Base-by-base conservation (phyloP, 2,329 filamentous ascomycete species). In the Colletotrichum tanaceti region DNA sequence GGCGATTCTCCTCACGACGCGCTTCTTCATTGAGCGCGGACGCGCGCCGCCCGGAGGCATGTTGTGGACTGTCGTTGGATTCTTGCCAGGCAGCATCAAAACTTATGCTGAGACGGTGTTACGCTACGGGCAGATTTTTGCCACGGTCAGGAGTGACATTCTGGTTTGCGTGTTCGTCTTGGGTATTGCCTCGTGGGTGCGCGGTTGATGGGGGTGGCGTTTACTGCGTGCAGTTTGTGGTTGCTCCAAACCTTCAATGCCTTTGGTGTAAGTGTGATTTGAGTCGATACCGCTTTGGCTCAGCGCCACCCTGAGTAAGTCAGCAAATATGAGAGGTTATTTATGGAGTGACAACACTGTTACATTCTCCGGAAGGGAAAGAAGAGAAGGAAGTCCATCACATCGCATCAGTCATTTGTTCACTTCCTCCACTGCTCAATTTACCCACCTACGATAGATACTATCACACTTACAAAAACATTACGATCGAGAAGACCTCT, bases 141-240 rank as follows among this genome's bases (percentile, higher is more conserved):
- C 85, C 62, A 93, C 91, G 5, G 87, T 94, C 28, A 86, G 90
- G 75, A 85, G 85, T 39, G 92, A 95, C 77, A 89, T 92, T n/a
- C 83, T 94, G 82, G 87, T 91, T 1, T 89, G 91, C 68, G 86
- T 94, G 10, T 95, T 94, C 79, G 90, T 94, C 59, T 78, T 95
- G 71, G 92, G 91, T 14, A 82, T 85, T 11, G 84, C 80, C 70
- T 79, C 81, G 44, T 88, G 86, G 85, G 63, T 79, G 70, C 79
- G 80, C 70, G 70, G 65, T 28, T 71, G 38, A 70, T 24, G 16
- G 32, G 20, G 16, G 28, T n/a, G 28, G 28, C 22, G 16, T n/a
- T 52, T 52, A 28, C 24, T 20, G 49, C 18, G 24, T 24, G 24
- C 24, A 24, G 24, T 24, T 24, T 24, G 32, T 35, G 32, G 32